Base-by-base conservation (phyloP, 305 asterid species). In the Andrographis paniculata region DNA sequence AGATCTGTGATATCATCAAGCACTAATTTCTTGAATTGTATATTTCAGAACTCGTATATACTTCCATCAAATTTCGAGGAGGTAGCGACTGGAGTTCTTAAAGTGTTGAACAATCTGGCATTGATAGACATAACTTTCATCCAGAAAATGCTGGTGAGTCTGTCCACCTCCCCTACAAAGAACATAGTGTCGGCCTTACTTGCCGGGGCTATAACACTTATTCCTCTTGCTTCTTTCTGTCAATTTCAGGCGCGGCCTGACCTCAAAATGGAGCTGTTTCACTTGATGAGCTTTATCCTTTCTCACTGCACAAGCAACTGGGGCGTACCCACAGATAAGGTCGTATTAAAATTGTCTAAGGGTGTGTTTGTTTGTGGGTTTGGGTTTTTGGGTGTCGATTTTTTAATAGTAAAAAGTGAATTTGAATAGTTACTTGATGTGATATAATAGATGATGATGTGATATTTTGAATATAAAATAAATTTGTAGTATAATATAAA, bases 11-110 rank as follows among this genome's bases (percentile, higher is more conserved):
- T n/a, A n/a, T 35, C 6, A 5, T 35, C 12, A 1, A 2, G 15
- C 40, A 17, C 58, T 60, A 21, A 56, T 63, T 63, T 56, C 40
- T 21, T 44, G 48, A 50, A 56, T 58, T 40, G 31, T 62, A 46
- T 55, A 52, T 69, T 60, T 50, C 80, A 88, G 97, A 74, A 73
- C 56, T 69, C 83, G 3, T 87, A 77, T 52, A 70, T 76, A 52
- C 93, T 91, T 68, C 99, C 99, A 48, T 75, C 94, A 45, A 91
- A 91, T 77, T 91, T 91, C 52, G 99, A 91, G 75, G 95, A 87
- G 69, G 99, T 91, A 49, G 95, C 99, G 7, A 79, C 88, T 16
- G 99, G 96, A 49, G 89, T 91, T 47, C 71, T 91, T 75, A 91
- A 80, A 88, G 87, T 91, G 66, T 71, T 91, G 86, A 91, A 91